Conservation (phyloP, 1,139 yeast genomes). For the Protomyces arabidopsidicola region DNA sequence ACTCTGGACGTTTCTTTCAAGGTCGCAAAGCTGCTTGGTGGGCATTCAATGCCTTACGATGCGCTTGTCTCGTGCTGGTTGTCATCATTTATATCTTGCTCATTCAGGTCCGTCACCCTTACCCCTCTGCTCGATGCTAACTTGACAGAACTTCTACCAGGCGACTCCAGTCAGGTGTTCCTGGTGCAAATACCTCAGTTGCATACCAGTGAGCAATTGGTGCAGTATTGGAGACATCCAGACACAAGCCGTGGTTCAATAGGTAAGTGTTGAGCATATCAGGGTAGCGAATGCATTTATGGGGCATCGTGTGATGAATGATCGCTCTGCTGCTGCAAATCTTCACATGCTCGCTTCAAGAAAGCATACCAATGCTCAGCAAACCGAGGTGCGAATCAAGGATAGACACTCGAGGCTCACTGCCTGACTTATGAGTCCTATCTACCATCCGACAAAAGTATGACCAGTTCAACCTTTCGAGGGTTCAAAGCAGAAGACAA, state of each 20-base stretch:
- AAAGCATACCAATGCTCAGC: too few relatives aligned
- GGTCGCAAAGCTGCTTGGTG: conserved; percentile 47
- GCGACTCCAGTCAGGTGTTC: conserved; percentile 4
- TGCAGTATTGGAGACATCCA: conserved; percentile 10
- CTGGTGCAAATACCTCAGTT: conserved; percentile 72
- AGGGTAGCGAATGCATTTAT: too few relatives aligned
- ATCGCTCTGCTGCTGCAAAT: too few relatives aligned
- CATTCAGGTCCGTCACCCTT: conserved; percentile 48
- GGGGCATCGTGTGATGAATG: too few relatives aligned
- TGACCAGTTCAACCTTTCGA: too few relatives aligned
- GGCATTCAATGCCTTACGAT: conserved; percentile 52
- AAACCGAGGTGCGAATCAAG: too few relatives aligned
- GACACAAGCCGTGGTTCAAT: neutral
- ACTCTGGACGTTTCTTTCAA: conserved; percentile 32
- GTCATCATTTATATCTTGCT: conserved; percentile 53
- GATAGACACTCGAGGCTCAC: too few relatives aligned
- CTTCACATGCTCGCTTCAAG: too few relatives aligned
- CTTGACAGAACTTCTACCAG: conserved; percentile 13
- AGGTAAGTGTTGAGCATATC: too few relatives aligned
- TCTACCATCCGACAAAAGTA: too few relatives aligned
- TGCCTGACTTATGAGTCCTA: too few relatives aligned
- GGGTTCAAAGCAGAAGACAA: too few relatives aligned
- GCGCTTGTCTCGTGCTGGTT: conserved; percentile 47
- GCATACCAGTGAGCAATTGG: conserved; percentile 41
- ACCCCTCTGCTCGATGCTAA: conserved; percentile 41